phyloP scores from a whole-genome alignment of 2,329 filamentous ascomycete genomes.

The Bipolaris zeicola region DNA sequence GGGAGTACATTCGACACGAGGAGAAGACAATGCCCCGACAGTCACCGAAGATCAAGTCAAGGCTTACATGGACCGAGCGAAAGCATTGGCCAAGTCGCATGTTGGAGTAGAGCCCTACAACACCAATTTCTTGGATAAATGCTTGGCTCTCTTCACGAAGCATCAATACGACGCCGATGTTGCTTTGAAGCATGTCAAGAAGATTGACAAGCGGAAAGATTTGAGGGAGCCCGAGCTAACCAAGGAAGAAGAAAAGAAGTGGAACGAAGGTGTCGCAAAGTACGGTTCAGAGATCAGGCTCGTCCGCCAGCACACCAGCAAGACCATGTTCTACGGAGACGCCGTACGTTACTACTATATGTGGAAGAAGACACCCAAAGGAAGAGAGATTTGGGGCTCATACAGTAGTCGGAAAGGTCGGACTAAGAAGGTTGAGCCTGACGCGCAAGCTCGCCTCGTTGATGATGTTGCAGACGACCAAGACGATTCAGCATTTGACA shows the following conservation, averaged over 20 bases:
- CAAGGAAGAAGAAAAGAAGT: conserved; percentile 80
- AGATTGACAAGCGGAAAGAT: conserved; percentile 68
- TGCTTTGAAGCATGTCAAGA: conserved; percentile 72
- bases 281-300: conserved; percentile 88
- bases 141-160: conserved; percentile 73
- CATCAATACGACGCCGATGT: conserved; percentile 72
- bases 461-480: conserved; percentile 91
- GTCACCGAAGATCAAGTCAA: conserved; percentile 67
- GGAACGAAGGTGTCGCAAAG: conserved; percentile 88
- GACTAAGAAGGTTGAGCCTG: conserved; percentile 70
- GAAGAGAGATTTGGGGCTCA: conserved; percentile 86
- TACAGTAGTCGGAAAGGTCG: conserved; percentile 88
- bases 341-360: conserved; percentile 95
- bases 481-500: conserved; percentile 96
- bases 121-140: conserved; percentile 87
- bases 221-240: conserved; percentile 85
- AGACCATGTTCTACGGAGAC: conserved; percentile 76
- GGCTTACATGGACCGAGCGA: conserved; percentile 75
- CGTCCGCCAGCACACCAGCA: conserved; percentile 79
- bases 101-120: conserved; percentile 75
- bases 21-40: conserved; percentile 51
- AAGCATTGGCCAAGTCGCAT: conserved; percentile 62
- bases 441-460: conserved; percentile 72
- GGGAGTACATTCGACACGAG: conserved; percentile 54
- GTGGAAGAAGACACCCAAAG: conserved; percentile 93